Evolutionary conservation across 2,329 filamentous ascomycete genomes (phyloP).

Genomic region (Monilinia fructicola): DNA sequence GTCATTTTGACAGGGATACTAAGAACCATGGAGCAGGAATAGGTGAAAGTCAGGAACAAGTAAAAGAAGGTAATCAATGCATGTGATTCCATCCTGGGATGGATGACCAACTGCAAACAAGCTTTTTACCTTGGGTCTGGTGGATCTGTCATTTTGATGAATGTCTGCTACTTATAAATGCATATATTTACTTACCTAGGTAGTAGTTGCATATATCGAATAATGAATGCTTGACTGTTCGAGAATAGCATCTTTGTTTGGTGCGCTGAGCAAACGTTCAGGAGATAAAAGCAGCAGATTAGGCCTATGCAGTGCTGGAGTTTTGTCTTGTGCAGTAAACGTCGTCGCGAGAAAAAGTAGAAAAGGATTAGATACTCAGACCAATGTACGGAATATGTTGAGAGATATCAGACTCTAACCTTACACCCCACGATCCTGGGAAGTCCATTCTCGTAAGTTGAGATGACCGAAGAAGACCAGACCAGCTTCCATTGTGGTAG

Average conservation of each 20-base stretch:
- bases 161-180: too few relatives aligned
- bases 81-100: not conserved
- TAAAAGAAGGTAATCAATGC: not conserved
- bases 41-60: not conserved
- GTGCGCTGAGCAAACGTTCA: not conserved
- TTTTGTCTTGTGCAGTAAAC: not conserved
- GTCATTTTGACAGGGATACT: constrained; percentile 4
- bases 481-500: too few relatives aligned
- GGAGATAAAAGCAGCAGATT: not conserved
- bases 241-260: not conserved
- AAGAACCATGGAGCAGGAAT: not conserved
- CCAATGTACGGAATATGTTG: not conserved
- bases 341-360: not conserved
- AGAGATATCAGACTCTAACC: too few relatives aligned
- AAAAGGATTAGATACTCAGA: not conserved
- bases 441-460: too few relatives aligned
- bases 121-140: not conserved
- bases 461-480: too few relatives aligned
- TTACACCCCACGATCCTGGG: too few relatives aligned
- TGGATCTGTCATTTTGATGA: not conserved
- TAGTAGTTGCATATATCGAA: not conserved
- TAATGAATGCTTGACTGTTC: not conserved
- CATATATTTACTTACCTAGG: not conserved
- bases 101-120: not conserved
- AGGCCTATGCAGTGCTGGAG: not conserved